Evolutionary conservation across 2,329 filamentous ascomycete species (phyloP), one percentile per base, ranked within the genome.

Genomic region (Aspergillus hiratsukae): DNA sequence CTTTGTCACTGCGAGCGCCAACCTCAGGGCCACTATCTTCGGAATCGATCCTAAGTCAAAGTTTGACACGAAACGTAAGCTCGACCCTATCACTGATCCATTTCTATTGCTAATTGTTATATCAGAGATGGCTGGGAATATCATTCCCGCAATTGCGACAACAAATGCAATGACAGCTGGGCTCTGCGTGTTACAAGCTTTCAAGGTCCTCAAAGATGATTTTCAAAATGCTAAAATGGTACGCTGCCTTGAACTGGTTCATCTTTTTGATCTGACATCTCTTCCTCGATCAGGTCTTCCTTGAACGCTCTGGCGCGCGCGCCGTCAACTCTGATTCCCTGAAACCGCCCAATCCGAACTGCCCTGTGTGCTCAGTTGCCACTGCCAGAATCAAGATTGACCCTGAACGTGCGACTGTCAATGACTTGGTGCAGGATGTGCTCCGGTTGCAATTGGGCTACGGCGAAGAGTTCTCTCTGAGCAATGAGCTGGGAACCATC

Each of bases 111-210:
- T 28, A 3, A 23, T 25, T 54, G 53, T 21, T 31, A 57, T 61
- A 43, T 66, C 49, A 82, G 89, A 99, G 75, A 99, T 97, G 93
- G 94, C 94, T 3, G 94, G 94, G 53, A 99, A 99, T 71, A 99
- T 99, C 66, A 99, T 99, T 59, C 94, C 94, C 1, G 94, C 94
- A 1, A 99, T 99, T 69, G 94, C 94, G 4, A 99, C 94, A 0
- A 97, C 94, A 0, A 99, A 99, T 72, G 94, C 94, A 17, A 96
- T 97, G 72, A 93, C 94, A 1, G 94, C 94, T 17, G 89, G 91
- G 11, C 82, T 99, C 9, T 97, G 92, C 69, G 91, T 97, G 6
- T 78, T 99, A 27, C 88, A 97, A 72, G 87, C 92, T 0, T 94
- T 95, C 80, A 97, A 97, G 73, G 87, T 97, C 25, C 77, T 99